Evolutionary conservation across 352 stramenopile genomes (phyloP).

Genomic region (Globisporangium iwayamae): DNA sequence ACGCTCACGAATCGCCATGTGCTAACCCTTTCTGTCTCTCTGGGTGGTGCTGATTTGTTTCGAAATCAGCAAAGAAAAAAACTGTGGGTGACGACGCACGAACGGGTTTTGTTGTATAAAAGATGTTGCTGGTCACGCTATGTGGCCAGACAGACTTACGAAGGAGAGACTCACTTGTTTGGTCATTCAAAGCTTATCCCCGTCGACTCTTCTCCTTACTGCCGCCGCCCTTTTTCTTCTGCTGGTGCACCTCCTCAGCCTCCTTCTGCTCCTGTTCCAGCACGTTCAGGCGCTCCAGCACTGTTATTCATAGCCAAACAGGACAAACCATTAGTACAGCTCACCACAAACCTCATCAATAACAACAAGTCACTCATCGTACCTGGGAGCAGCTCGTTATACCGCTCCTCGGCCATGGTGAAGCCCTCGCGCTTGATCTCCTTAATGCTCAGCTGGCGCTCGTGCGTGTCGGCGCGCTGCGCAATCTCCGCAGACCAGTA

Average conservation of each 20-base stretch:
- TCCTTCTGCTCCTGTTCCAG: constrained; percentile 78
- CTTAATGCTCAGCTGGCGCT: constrained; percentile 77
- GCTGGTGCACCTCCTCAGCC: constrained; percentile 67
- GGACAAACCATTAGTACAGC: constrained; percentile 13
- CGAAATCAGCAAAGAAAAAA: too few relatives aligned
- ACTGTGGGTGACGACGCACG: neutral
- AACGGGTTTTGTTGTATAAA: constrained; percentile 11
- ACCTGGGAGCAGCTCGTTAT: constrained; percentile 80
- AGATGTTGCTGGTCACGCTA: neutral
- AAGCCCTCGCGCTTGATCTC: constrained; percentile 88
- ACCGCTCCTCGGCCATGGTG: constrained; percentile 60
- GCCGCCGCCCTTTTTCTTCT: constrained; percentile 69
- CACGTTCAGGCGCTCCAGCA: constrained; percentile 76
- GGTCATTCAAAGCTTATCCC: constrained; percentile 20
- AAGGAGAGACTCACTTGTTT: constrained; percentile 14
- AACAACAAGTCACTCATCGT: constrained; percentile 10
- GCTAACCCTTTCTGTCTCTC: too few relatives aligned
- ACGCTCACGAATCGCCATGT: too few relatives aligned
- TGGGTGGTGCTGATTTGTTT: too few relatives aligned
- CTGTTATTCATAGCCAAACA: constrained; percentile 14
- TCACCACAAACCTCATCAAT: constrained; percentile 10
- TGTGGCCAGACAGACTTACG: neutral
- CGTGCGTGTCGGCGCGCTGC: constrained; percentile 51
- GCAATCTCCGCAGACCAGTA: constrained; percentile 68
- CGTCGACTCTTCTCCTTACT: constrained; percentile 67